Evolutionary conservation across 441 rosid genomes (phyloP), one percentile per base, ranked within the genome.

Genomic region (Rhodomyrtus psidioides): DNA sequence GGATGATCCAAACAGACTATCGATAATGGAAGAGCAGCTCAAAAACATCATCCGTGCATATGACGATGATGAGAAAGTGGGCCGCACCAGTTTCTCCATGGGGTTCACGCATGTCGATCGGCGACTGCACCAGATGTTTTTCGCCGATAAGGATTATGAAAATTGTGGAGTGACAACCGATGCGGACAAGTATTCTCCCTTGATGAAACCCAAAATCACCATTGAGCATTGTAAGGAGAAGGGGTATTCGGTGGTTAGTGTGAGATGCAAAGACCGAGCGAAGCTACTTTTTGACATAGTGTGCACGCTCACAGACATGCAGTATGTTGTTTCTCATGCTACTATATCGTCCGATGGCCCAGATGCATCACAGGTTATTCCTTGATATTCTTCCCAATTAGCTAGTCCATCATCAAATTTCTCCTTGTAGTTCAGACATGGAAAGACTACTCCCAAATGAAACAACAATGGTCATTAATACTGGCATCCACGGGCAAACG

Each of bases 251-350:
- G 96, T 95, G 60, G 93, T 96, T 60, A 93, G 85, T 65, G 96
- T 96, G 81, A 83, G 87, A 81, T 91, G 96, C 89, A 94, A 94
- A 87, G 99, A 96, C 90, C 92, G 98, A 34, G 94, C 98, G 2
- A 96, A 96, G 93, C 94, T 96, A 79, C 88, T 95, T 91, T 96
- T 95, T 51, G 99, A 96, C 90, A 93, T 95, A 88, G 98, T 96
- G 19, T 96, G 98, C 92, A 94, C 98, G 46, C 94, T 96, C 82
- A 96, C 99, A 28, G 99, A 96, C 83, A 95, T 95, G 99, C 98
- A 96, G 54, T 96, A 96, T 88, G 95, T 95, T 83, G 98, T 96
- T 87, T 96, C 95, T 83, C 99, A 95, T 87, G 99, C 98, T 70
- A 89, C 89, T 70, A 93, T 95, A 79, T 90, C 93, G 9, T 94